These are phyloP conservation scores for Dothideomycetes sp. DNA, from an alignment of 2,329 filamentous ascomycete genomes.

Conservation along the genomic window DNA sequence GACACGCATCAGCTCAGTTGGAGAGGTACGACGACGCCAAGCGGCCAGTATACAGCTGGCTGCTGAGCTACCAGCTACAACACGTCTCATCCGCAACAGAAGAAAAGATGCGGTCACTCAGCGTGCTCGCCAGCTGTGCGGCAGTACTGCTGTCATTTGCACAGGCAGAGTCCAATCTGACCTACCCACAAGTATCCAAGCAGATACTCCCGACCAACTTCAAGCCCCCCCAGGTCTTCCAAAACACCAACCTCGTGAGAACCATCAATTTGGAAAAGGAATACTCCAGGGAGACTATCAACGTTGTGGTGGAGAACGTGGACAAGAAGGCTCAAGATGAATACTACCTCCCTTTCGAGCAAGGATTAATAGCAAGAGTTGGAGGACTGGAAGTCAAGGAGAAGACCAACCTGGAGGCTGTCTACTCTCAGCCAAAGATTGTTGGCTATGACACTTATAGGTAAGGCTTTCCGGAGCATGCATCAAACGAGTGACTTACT, in stretches of 20 bases:
- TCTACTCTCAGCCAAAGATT: slow-evolving; percentile 54
- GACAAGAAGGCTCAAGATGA: slow-evolving; percentile 68
- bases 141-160: slow-evolving; percentile 49
- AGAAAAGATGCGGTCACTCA: slow-evolving; percentile 28
- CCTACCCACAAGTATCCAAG: slow-evolving; percentile 43
- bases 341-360: slow-evolving; percentile 83
- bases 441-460: slow-evolving; percentile 47
- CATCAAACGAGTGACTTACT: too few species aligned
- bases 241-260: slow-evolving; percentile 84
- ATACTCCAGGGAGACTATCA: slow-evolving; percentile 81
- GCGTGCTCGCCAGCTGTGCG: slow-evolving; percentile 28
- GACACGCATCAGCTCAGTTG: slow-evolving; percentile 8
- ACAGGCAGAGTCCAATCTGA: slow-evolving; percentile 46
- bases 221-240: slow-evolving; percentile 81
- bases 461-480: slow-evolving; percentile 34
- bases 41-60: slow-evolving; percentile 5
- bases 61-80: slow-evolving; percentile 1
- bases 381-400: slow-evolving; percentile 87
- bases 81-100: background rate
- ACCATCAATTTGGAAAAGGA: slow-evolving; percentile 87
- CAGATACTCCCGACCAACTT: slow-evolving; percentile 46
- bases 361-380: slow-evolving; percentile 61
- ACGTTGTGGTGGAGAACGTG: slow-evolving; percentile 87
- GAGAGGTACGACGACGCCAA: background rate
- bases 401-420: slow-evolving; percentile 63